Evolutionary conservation across 2,329 filamentous ascomycete genomes (phyloP).

Genomic region (Epichloe scottii): DNA sequence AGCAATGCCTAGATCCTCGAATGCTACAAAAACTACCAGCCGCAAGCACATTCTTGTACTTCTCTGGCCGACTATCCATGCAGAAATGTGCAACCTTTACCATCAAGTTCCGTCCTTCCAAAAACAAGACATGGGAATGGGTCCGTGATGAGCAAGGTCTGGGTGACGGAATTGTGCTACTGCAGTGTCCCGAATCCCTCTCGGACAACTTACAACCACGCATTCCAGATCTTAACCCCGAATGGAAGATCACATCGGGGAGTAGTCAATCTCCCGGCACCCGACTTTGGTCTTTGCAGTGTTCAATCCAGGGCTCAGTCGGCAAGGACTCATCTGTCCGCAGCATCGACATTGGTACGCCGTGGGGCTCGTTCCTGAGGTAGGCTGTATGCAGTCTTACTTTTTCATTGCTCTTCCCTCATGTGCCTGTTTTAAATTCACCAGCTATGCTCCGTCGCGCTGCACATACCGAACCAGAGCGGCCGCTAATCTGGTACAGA

Average conservation of each 20-base stretch:
- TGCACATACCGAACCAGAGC: neutral
- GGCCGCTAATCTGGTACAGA: slow-evolving; percentile 22
- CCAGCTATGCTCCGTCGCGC: neutral
- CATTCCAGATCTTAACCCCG: slow-evolving; percentile 43
- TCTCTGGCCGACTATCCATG: slow-evolving; percentile 37
- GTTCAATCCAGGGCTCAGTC: slow-evolving; percentile 41
- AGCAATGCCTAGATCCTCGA: slow-evolving; percentile 26
- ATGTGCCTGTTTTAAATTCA: neutral
- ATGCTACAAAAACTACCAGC: slow-evolving; percentile 31
- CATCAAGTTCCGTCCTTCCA: slow-evolving; percentile 49
- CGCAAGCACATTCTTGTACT: slow-evolving; percentile 34
- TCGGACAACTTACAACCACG: slow-evolving; percentile 37
- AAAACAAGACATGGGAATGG: slow-evolving; percentile 54
- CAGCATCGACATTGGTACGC: slow-evolving; percentile 47
- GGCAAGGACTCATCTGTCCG: slow-evolving; percentile 45
- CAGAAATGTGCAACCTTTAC: slow-evolving; percentile 49
- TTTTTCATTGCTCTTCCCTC: neutral
- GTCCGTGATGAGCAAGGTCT: slow-evolving; percentile 50
- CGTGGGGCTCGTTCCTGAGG: slow-evolving; percentile 43
- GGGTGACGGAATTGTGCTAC: slow-evolving; percentile 50
- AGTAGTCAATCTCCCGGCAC: slow-evolving; percentile 56
- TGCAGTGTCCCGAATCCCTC: slow-evolving; percentile 17
- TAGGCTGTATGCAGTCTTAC: slow-evolving; percentile 19
- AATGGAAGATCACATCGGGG: slow-evolving; percentile 39
- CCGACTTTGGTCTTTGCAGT: slow-evolving; percentile 55